Evolutionary conservation across 495 filamentous ascomycete species (phyloP).

Genomic region (Trichoderma orchidacearum): DNA sequence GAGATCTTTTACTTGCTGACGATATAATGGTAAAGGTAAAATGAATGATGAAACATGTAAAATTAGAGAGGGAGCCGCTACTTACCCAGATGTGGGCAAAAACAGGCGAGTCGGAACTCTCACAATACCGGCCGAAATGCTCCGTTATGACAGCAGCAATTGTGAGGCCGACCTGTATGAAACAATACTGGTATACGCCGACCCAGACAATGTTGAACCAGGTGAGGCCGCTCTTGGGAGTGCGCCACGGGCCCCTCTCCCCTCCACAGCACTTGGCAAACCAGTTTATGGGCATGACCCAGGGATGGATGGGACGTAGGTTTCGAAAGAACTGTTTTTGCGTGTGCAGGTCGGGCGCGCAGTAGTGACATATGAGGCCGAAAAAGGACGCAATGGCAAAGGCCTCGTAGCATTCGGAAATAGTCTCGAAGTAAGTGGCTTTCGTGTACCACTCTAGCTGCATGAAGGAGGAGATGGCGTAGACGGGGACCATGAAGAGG

Average conservation of each 20-base stretch:
- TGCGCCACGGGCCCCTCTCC: constrained; percentile 52
- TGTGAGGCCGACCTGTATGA: constrained; percentile 75
- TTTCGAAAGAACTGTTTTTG: constrained; percentile 82
- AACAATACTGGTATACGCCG: constrained; percentile 81
- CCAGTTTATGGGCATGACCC: constrained; percentile 65
- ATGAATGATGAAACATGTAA: too few species aligned
- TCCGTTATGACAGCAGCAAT: constrained; percentile 65
- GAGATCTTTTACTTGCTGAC: too few species aligned
- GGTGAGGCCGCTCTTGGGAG: constrained; percentile 70
- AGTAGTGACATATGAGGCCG: constrained; percentile 73
- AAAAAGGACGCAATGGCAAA: constrained; percentile 90
- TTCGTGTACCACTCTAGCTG: constrained; percentile 66
- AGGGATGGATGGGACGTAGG: constrained; percentile 46
- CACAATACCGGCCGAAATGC: constrained; percentile 57
- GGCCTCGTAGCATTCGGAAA: constrained; percentile 82
- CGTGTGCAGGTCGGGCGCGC: constrained; percentile 62
- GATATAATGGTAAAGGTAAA: too few species aligned
- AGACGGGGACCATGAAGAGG: constrained; percentile 81
- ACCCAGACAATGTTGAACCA: constrained; percentile 94
- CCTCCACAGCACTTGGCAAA: constrained; percentile 56
- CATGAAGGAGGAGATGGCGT: constrained; percentile 66
- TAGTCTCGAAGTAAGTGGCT: constrained; percentile 68
- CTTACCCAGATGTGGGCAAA: constrained; percentile 79
- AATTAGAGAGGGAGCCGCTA: too few species aligned
- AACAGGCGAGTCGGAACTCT: constrained; percentile 58